These are phyloP conservation scores for Thraustochytrium striatum DNA, from an alignment of 352 stramenopile species.

Conservation along the genomic window DNA sequence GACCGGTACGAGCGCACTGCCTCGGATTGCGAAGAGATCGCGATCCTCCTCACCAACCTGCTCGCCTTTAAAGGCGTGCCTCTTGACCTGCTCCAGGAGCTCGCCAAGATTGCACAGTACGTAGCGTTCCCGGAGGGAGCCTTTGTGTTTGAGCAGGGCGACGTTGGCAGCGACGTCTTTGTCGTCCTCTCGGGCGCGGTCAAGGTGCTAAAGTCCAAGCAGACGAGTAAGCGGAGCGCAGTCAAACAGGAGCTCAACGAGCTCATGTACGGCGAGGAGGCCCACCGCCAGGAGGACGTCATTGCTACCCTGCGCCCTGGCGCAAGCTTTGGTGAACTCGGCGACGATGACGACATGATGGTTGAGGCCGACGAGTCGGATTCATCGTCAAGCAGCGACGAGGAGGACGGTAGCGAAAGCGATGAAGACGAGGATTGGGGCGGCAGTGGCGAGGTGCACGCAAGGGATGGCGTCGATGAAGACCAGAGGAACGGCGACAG, in stretches of 20 bases:
- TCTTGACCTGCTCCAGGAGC: background rate
- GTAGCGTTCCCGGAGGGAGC: background rate
- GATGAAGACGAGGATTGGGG: too few species aligned
- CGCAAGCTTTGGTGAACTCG: constrained; percentile 32
- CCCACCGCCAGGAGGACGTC: background rate
- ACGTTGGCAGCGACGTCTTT: constrained; percentile 16
- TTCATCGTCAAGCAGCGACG: background rate
- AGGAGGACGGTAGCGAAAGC: background rate
- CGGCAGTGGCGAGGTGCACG: too few species aligned
- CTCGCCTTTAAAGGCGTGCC: constrained; percentile 16
- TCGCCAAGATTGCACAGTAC: background rate
- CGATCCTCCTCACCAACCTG: background rate
- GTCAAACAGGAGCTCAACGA: background rate
- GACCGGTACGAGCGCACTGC: background rate
- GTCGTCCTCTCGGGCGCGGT: constrained; percentile 7
- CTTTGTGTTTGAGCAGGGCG: constrained; percentile 26
- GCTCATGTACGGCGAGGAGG: background rate
- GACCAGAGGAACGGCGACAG: too few species aligned
- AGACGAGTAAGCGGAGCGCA: background rate
- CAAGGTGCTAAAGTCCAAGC: constrained; percentile 12
- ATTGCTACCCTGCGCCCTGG: background rate
- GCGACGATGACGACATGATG: background rate
- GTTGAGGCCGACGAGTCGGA: background rate
- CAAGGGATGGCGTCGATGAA: too few species aligned
- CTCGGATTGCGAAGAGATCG: constrained; percentile 13